Conservation (phyloP, 225 moss, liverwort and hornwort genomes). For the Marchantia paleacea region DNA sequence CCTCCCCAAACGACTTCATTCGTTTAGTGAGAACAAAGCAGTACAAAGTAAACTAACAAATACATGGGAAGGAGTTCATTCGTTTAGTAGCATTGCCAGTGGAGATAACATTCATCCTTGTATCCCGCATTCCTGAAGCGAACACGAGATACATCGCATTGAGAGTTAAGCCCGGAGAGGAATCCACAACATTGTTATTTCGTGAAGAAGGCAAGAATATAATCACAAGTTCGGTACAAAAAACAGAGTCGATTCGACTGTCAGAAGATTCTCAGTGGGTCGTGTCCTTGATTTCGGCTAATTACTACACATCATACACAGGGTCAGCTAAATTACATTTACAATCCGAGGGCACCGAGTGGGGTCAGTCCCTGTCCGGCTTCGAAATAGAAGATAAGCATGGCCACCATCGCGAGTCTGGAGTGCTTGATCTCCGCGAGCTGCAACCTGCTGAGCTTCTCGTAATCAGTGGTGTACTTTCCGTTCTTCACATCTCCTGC, state of each 20-base stretch:
- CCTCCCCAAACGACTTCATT: no score
- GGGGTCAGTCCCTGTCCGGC: constrained; percentile 90
- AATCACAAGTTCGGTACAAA: constrained; percentile 25
- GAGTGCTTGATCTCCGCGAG: constrained; percentile 98
- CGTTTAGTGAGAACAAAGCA: no score
- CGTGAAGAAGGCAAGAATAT: constrained; percentile 20
- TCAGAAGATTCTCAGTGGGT: constrained; percentile 10
- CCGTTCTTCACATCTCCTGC: constrained; percentile 68
- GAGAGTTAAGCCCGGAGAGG: background rate
- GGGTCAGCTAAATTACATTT: constrained; percentile 33
- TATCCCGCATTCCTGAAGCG: no score
- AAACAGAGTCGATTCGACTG: constrained; percentile 14
- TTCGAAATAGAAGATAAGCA: constrained; percentile 95
- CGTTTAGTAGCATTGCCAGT: no score
- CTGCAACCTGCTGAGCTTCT: constrained; percentile 81
- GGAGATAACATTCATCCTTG: no score
- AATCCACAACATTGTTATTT: constrained; percentile 12
- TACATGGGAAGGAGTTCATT: no score
- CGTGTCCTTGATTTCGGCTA: constrained; percentile 22
- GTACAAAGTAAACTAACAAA: no score
- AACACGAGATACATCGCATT: no score
- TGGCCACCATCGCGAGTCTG: constrained; percentile 91
- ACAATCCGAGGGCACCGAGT: constrained; percentile 62
- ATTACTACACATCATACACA: constrained; percentile 23
- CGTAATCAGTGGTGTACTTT: constrained; percentile 58